A percentile compares a stretch with the other conserved stretches of the same genome.
Evolutionary conservation across 208 protist genomes (phyloP).

Genomic region (Naegleria gruberi): DNA sequence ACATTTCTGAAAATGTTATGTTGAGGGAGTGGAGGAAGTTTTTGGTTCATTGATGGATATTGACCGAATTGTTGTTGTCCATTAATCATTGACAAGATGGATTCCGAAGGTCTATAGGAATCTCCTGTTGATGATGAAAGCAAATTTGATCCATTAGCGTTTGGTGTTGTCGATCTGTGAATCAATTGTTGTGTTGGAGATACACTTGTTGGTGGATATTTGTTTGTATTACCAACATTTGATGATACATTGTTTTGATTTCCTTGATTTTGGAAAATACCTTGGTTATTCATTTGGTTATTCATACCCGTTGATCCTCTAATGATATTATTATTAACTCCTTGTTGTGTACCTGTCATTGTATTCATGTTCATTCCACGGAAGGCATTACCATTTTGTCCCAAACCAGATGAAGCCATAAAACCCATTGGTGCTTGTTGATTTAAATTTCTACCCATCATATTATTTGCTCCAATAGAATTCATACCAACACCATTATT

Average conservation of each 20-base stretch:
- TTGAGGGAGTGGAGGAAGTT: background rate
- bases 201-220: background rate
- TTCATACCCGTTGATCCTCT: background rate
- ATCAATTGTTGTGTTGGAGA: background rate
- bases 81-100: background rate
- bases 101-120: background rate
- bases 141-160: background rate
- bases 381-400: too few species aligned
- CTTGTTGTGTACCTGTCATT: too few species aligned
- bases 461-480: background rate
- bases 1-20: background rate
- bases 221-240: background rate
- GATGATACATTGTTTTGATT: background rate
- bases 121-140: background rate
- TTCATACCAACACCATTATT: background rate
- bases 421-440: background rate
- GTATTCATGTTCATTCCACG: too few species aligned
- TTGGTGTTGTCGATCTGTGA: background rate
- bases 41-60: background rate
- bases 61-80: background rate
- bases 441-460: background rate
- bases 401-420: background rate
- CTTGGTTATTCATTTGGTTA: background rate
- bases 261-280: background rate
- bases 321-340: too few species aligned